Evolutionary conservation across 352 stramenopile genomes (phyloP), one percentile per base, ranked within the genome.

Genomic region (Phytophthora pini): DNA sequence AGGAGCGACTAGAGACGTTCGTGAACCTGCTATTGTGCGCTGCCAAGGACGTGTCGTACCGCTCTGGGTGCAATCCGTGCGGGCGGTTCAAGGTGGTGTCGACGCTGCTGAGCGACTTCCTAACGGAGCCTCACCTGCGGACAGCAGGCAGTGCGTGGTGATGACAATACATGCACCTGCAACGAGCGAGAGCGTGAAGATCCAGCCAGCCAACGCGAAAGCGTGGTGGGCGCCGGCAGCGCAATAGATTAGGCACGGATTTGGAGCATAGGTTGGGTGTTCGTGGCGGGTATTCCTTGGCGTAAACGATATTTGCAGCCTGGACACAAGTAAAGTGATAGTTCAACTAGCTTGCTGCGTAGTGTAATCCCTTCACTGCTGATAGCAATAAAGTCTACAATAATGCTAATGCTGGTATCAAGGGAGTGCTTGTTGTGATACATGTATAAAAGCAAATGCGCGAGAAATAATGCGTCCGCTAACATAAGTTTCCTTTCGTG

Each of bases 41-140:
- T 10, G 72, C 79, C 38, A 83, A 82, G 49, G 74, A 87, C 52
- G 58, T 79, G 34, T 82, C 81, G 17, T 91, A 89, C 58, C 75
- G 77, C 5, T 80, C 70, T 45, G 58, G 56, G 5, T 70, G 66
- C 22, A 59, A 34, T 4, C 79, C 74, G 9, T 90, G 84, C 53
- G 67, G 76, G 22, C 68, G 74, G 24, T 92, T 86, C 31, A 56
- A 75, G 27, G 66, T 56, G 20, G 72, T 86, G 48, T 85, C 79
- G 39, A 70, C 55, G 52, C 47, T 90, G 24, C 58, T 90, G 48
- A 80, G 69, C 26, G 71, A 82, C 47, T 93, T 93, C 52, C 54
- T 89, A 10, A 65, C 67, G 4, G 76, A 85, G 60, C 69, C 74
- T 4, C 57, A 53, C 15, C 41, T 60, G 11, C 52, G 62, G n/a